Evolutionary conservation across 345 rosid species (phyloP), one percentile per base, ranked within the genome.

Genomic region (Physaria fendleri): DNA sequence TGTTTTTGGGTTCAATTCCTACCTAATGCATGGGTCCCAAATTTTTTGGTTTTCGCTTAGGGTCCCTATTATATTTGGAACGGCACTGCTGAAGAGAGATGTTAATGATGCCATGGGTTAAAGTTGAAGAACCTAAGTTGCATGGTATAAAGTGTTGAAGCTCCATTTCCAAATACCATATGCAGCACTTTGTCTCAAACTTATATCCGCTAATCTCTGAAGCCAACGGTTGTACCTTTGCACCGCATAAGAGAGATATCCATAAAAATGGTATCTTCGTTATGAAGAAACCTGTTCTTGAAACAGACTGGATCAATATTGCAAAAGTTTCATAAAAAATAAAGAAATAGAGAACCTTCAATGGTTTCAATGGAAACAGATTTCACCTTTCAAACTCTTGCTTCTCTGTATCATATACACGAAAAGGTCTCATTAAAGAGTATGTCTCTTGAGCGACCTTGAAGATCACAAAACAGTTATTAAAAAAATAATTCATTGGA

Each of bases 401-500:
- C 53, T 80, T 80, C 79, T 92, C 98, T 42, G 93, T 92, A 74
- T 97, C 98, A 65, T 92, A 86, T 46, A 88, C 91, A 58, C 97
- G 91, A 42, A 92, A 89, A 44, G 97, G 88, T 81, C 98, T 84
- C 90, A 92, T 81, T 77, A 88, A 79, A 62, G 98, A 92, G 63
- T 88, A 76, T 59, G 98, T 84, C 89, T 92, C 98, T 76, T 92
- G 98, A 45, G 97, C 95, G 23, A 92, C 97, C 98, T 92, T 63
- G 59, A 62, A 35, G 42, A 56, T 47, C 18, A 59, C 24, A 35
- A 39, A 57, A 55, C 41, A 55, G 14, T 48, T 56, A 63, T 56
- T 9, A 41, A 39, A 20, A 0, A 48, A 92, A 78, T n/a, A n/a
- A n/a, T n/a, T n/a, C n/a, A n/a, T n/a, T n/a, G n/a, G n/a, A n/a